A percentile compares a stretch with the other conserved stretches of the same genome.
Conservation (phyloP, 148 eudicot genomes). For the Pouteria glomerata region DNA sequence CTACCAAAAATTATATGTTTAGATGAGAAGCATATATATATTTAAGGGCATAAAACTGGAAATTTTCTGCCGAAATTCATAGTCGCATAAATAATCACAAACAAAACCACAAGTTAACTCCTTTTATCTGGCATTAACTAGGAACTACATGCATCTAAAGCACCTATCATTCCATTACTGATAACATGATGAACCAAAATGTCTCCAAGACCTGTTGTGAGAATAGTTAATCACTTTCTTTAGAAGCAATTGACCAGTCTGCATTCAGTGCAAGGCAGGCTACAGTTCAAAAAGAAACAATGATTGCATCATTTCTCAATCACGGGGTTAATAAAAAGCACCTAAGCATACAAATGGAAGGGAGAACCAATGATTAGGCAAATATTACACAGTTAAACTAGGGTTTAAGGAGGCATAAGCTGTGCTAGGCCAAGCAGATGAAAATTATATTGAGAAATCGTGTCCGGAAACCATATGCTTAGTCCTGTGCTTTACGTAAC, state of each 20-base stretch:
- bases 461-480: neutral
- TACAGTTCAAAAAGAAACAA: neutral
- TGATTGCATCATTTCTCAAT: neutral
- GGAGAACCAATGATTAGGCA: neutral
- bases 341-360: neutral
- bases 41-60: neutral
- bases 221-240: neutral
- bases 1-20: neutral
- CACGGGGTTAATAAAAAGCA: neutral
- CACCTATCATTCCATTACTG: neutral
- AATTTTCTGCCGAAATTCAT: neutral
- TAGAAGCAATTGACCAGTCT: neutral
- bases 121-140: neutral
- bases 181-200: neutral
- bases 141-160: neutral
- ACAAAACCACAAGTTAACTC: neutral
- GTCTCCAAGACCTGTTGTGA: neutral
- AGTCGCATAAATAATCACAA: neutral
- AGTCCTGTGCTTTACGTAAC: neutral
- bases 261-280: neutral
- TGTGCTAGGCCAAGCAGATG: neutral
- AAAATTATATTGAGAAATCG: neutral
- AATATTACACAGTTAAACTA: neutral
- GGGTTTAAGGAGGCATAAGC: too few species aligned
- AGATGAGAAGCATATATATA: neutral